These are phyloP conservation scores for Chaetomium globosum DNA, from an alignment of 2,329 filamentous ascomycete species.

Conservation along the genomic window DNA sequence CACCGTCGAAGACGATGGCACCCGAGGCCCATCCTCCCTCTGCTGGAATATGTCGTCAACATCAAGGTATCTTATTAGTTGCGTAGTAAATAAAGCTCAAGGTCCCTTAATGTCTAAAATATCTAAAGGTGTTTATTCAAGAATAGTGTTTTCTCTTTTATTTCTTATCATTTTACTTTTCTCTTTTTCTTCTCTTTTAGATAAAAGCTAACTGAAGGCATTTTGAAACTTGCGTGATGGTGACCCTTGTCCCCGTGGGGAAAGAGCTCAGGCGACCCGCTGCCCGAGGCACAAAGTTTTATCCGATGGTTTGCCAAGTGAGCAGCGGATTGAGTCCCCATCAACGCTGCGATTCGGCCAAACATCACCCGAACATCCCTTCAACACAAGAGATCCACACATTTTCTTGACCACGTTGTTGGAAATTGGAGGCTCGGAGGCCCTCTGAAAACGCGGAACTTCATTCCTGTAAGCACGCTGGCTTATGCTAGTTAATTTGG, in stretches of 20 bases:
- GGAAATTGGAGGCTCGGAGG: neutral
- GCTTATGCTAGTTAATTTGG: slow-evolving; percentile 10
- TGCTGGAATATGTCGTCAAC: neutral
- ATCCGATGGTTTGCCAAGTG: slow-evolving; percentile 18
- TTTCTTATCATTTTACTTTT: too few species aligned
- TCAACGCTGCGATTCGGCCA: slow-evolving; percentile 8
- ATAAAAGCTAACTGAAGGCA: neutral
- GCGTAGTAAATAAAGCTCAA: neutral
- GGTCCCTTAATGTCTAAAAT: too few species aligned
- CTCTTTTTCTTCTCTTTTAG: too few species aligned
- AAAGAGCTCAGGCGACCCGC: slow-evolving; percentile 20
- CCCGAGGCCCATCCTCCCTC: too few species aligned
- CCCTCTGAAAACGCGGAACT: neutral
- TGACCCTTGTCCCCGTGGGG: slow-evolving; percentile 18
- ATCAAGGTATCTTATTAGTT: neutral
- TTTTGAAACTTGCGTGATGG: neutral
- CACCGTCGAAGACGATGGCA: neutral
- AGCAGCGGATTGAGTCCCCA: slow-evolving; percentile 1
- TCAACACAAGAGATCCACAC: neutral
- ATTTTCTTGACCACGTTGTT: neutral
- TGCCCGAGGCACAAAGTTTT: slow-evolving; percentile 27
- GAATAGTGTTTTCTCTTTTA: too few species aligned
- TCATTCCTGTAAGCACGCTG: neutral
- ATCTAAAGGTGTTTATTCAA: neutral
- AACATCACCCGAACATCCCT: slow-evolving; percentile 14